Evolutionary conservation across 2,329 filamentous ascomycete genomes (phyloP), one percentile per base, ranked within the genome.

Genomic region (Camillea tinctor): DNA sequence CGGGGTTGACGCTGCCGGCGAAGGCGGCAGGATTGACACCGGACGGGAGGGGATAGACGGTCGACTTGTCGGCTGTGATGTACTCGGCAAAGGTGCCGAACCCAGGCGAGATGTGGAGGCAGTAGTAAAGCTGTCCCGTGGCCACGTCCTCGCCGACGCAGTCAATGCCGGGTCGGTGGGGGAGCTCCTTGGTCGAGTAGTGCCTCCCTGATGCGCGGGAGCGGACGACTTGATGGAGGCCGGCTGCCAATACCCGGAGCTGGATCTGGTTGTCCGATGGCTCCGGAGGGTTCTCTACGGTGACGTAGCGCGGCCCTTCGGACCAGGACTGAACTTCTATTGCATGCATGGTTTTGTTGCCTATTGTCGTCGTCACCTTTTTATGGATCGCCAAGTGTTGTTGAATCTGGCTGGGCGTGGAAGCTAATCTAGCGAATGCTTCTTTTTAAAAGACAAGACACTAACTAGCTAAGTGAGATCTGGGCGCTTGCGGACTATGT

Each of bases 1-100:
- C 81, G 0, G 84, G 83, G 62, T 87, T 87, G 48, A 81, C 75
- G 56, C 81, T 73, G 0, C 77, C 82, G 0, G 84, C 84, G n/a
- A 83, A 77, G 24, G 79, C 75, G 1, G 79, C 71, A 0, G 80
- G 75, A 64, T 85, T 80, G 8, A 80, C 75, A 4, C 72, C 75
- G 0, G 74, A 72, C 0, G 81, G 80, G 1, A 87, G 59, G 2
- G 76, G 74, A 1, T 76, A 73, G 0, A 62, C 56, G 23, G 76
- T 69, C n/a, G 71, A 69, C 3, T 59, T 65, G 24, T 74, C 73
- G 11, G 84, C 74, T 61, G 81, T 84, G 71, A 86, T 72, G 55
- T 77, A 70, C 52, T 84, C 79, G 19, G 76, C 72, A 48, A 83
- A 79, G 3, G 77, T 77, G 48, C 81, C 81, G 20, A 71, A 62